Base-by-base conservation (phyloP, 176 grass and related monocot genomes). In the Carex myosuroides region DNA sequence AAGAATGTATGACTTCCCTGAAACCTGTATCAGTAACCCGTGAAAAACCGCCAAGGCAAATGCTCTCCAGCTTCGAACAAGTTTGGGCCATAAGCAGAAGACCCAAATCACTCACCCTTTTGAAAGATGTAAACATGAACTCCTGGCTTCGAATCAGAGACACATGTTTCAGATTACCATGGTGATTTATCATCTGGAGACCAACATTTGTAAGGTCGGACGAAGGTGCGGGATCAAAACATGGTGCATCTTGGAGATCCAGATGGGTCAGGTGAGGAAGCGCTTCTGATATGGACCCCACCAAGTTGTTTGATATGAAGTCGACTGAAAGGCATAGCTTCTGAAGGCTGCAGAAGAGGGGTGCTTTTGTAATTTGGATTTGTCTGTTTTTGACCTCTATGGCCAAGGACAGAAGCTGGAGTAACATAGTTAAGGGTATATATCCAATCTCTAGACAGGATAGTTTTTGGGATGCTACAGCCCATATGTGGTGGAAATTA, bases 131-230 rank as follows among this genome's bases (percentile, higher is more conserved):
- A 87, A 93, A 86, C 17, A 95, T 83, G 77, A 95, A 99, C 61
- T 99, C 89, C 74, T 95, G 96, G 61, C 93, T 99, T 70, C 96
- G 83, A 84, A 98, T 81, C 37, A 98, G 88, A 79, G 96, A 95
- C 70, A 99, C 89, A 68, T 99, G 91, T 53, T 93, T 92, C 85
- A 99, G 60, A 53, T 99, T 99, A 21, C 93, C 88, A 67, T 92
- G 90, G 0, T 67, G 91, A 83, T 99, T 99, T 52, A 99, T 95
- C 83, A 90, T 70, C 87, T 93, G 89, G 70, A 99, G 92, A 46
- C 96, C 96, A 56, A 77, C 88, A 90, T 95, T 93, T 24, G 96
- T 99, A 84, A 99, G 91, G 87, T 99, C 96, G 5, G 92, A 92
- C 67, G 85, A 84, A 3, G 87, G 84, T 72, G 73, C 85, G 71